Percentiles rank a stretch among this genome's conserved stretches.
Conservation (phyloP, 495 filamentous ascomycete species). For the Aspergillus cristatus region DNA sequence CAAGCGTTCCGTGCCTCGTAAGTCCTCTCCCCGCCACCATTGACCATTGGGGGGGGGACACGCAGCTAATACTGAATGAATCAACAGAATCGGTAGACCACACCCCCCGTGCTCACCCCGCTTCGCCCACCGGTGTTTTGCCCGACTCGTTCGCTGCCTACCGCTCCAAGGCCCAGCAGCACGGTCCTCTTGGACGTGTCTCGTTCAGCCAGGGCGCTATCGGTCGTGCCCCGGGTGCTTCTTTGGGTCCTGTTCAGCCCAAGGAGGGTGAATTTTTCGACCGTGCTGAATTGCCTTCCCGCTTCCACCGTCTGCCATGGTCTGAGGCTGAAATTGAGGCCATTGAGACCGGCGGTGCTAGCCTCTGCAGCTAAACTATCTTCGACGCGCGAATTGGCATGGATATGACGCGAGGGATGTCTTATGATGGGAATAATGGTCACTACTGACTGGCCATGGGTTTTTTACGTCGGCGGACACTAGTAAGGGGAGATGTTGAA, state of each 20-base stretch:
- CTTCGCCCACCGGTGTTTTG: constrained; percentile 50
- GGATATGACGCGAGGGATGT: constrained; percentile 7
- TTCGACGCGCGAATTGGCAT: neutral
- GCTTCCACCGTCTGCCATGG: constrained; percentile 68
- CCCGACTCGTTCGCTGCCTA: constrained; percentile 81
- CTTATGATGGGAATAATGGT: constrained; percentile 2
- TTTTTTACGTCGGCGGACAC: neutral
- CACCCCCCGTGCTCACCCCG: constrained; percentile 52
- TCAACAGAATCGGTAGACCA: constrained; percentile 60
- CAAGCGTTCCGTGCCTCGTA: constrained; percentile 75
- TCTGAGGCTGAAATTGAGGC: constrained; percentile 85
- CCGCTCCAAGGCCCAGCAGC: constrained; percentile 85
- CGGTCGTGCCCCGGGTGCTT: constrained; percentile 53
- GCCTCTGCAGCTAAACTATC: constrained; percentile 41
- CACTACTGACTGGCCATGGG: constrained; percentile 2
- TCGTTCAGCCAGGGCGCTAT: constrained; percentile 42
- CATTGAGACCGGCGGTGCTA: constrained; percentile 85
- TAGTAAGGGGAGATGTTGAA: too few species aligned
- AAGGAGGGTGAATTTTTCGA: constrained; percentile 75
- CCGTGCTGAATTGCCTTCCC: constrained; percentile 71
- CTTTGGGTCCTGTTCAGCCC: constrained; percentile 63
- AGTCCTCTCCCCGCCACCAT: constrained; percentile 19
- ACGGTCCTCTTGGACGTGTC: constrained; percentile 63
- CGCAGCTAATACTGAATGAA: neutral
- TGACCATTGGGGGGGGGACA: neutral